Base-by-base conservation (phyloP, 441 rosid species). In the Erysimum cheiri region DNA sequence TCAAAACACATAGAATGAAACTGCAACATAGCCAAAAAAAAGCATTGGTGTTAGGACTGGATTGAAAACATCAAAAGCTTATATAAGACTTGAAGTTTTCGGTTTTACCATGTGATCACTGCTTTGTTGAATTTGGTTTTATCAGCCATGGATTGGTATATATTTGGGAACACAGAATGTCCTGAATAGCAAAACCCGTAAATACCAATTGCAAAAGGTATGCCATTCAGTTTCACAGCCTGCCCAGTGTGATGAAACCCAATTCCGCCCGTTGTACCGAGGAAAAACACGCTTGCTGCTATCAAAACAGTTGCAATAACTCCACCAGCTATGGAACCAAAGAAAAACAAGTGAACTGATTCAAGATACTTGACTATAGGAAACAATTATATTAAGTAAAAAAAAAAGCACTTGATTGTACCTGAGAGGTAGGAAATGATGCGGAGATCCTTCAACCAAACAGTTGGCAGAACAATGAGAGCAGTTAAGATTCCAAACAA, bases 91-190 rank as follows among this genome's bases (percentile, higher is more conserved):
- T 9, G 40, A 36, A 36, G 59, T 8, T 48, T 17, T 63, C 31
- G 24, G 64, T 31, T 40, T 32, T 85, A 91, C 97, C 88, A 79
- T 40, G 70, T 61, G 67, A 81, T 64, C 62, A 86, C 56, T 15
- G 98, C 93, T 63, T 75, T 85, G 71, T 72, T 84, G 77, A 85
- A 93, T 62, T 91, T 69, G 57, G 80, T 80, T 82, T 93, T 93
- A 74, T 91, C 91, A 60, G 96, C 96, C 98, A 91, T 93, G 33
- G 97, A 89, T 41, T 93, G 98, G 73, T 93, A 91, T 67, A 93
- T 89, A 65, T 93, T 93, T 24, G 98, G 97, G 73, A 93, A 88
- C 61, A 93, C 97, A 17, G 95, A 82, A 56, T 93, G 98, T 8
- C 91, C 97, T 24, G 95, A 77, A 46, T 67, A 85, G 75, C 96